Evolutionary conservation across 108 stramenopile species (phyloP).

Genomic region (Asterionellopsis glacialis): DNA sequence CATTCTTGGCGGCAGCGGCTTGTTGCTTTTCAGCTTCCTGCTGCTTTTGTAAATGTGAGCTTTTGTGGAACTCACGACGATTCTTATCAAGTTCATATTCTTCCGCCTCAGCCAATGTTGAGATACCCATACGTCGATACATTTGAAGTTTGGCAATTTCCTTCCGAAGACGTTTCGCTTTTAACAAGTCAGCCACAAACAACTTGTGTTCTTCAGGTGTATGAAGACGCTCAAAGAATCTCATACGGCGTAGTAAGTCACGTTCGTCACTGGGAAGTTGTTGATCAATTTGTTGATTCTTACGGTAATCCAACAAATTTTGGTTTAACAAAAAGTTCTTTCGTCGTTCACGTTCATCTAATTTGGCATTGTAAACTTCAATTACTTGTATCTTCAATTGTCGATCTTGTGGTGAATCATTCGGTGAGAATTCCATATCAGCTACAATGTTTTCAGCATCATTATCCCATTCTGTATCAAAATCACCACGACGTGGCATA

Average conservation of each 20-base stretch:
- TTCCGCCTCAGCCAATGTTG: conserved; percentile 76
- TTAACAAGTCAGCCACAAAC: conserved; percentile 75
- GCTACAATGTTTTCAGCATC: conserved; percentile 88
- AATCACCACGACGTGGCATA: conserved; percentile 94
- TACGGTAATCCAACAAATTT: conserved; percentile 75
- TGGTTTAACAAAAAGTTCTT: conserved; percentile 81
- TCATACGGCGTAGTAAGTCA: conserved; percentile 79
- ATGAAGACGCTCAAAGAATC: conserved; percentile 91
- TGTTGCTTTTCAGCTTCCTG: conserved; percentile 19
- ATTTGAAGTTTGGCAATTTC: conserved; percentile 94
- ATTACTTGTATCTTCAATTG: conserved; percentile 86
- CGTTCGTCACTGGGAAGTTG: conserved; percentile 83
- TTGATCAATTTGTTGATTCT: conserved; percentile 58
- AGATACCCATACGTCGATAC: conserved; percentile 84
- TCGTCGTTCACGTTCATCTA: conserved; percentile 83
- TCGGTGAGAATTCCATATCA: conserved; percentile 87
- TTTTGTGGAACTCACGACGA: conserved; percentile 70
- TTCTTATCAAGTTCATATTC: conserved; percentile 79
- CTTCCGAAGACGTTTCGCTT: conserved; percentile 81
- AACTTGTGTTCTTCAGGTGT: conserved; percentile 81
- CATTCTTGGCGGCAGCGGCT: neutral
- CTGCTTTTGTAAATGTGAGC: conserved; percentile 53
- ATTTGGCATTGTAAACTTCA: conserved; percentile 84
- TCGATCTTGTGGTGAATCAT: conserved; percentile 72
- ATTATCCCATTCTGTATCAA: conserved; percentile 96